These are phyloP conservation scores for Datisca glomerata DNA, from an alignment of 306 rosid species.

Conservation along the genomic window DNA sequence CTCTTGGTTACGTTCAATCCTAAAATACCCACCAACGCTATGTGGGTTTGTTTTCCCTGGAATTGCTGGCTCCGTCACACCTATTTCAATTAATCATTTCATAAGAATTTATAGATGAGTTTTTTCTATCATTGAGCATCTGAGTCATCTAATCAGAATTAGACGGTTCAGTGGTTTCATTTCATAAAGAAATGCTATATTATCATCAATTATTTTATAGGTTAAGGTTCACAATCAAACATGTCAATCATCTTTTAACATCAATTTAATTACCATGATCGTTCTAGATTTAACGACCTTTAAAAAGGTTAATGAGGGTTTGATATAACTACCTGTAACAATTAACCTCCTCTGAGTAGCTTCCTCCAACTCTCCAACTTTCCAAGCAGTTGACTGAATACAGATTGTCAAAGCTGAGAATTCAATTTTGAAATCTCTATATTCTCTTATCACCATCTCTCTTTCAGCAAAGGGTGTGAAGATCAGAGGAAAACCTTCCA, in stretches of 20 bases:
- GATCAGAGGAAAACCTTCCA: slow-evolving; percentile 15
- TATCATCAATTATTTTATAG: background rate
- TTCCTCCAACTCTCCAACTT: slow-evolving; percentile 6
- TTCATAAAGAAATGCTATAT: background rate
- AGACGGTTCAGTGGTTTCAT: background rate
- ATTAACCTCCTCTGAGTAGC: slow-evolving; percentile 33
- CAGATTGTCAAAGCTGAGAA: slow-evolving; percentile 23
- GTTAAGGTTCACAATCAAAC: too few species aligned
- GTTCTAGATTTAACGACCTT: too few species aligned
- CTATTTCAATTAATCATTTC: background rate
- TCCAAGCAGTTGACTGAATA: slow-evolving; percentile 27
- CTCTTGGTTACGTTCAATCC: slow-evolving; percentile 5
- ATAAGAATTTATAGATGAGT: too few species aligned
- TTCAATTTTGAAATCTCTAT: slow-evolving; percentile 23
- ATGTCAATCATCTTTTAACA: too few species aligned
- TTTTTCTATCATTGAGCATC: too few species aligned
- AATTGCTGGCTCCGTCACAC: background rate
- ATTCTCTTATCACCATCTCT: slow-evolving; percentile 17
- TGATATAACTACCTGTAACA: background rate
- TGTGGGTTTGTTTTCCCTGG: background rate
- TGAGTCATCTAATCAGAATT: background rate
- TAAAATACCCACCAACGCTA: slow-evolving; percentile 13
- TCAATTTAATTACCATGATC: too few species aligned
- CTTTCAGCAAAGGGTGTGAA: slow-evolving; percentile 29
- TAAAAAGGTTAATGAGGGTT: background rate